A percentile compares a stretch with the other conserved stretches of the same genome.
Evolutionary conservation across 169 alveolate genomes (phyloP).

Genomic region (Plasmodium inui): DNA sequence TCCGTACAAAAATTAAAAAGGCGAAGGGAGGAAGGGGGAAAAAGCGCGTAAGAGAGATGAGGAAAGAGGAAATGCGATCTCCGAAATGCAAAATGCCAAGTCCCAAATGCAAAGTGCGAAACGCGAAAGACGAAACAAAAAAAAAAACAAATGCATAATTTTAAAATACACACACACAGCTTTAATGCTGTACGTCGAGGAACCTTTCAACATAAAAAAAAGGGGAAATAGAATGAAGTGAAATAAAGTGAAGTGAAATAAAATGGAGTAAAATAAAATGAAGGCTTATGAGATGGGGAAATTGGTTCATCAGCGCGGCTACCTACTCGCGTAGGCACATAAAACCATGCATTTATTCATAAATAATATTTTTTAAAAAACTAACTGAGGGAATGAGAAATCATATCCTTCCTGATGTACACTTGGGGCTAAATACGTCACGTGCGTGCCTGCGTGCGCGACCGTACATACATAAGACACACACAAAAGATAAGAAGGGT

Average conservation of each 20-base stretch:
- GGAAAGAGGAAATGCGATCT: background rate
- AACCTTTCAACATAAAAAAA: slow-evolving; percentile 11
- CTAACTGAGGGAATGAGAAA: background rate
- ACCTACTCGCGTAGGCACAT: background rate
- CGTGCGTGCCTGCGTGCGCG: background rate
- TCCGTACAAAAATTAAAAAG: background rate
- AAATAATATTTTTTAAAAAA: background rate
- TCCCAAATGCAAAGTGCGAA: background rate
- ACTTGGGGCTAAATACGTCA: background rate
- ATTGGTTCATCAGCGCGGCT: slow-evolving; percentile 5
- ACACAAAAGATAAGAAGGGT: slow-evolving; percentile 1
- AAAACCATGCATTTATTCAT: background rate
- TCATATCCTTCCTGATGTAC: background rate
- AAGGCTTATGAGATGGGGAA: background rate
- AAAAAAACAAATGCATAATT: slow-evolving; percentile 38
- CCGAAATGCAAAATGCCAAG: background rate
- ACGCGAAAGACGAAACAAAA: slow-evolving; percentile 2
- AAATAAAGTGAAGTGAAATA: background rate
- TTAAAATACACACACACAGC: background rate
- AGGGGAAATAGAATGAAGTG: background rate
- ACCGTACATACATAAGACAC: background rate
- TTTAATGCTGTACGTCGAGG: background rate
- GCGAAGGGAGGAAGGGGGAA: background rate
- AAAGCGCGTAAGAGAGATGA: background rate
- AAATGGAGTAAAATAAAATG: background rate